Evolutionary conservation across 1,284 basidiomycete genomes (phyloP).

Genomic region (Austropuccinia psidii): DNA sequence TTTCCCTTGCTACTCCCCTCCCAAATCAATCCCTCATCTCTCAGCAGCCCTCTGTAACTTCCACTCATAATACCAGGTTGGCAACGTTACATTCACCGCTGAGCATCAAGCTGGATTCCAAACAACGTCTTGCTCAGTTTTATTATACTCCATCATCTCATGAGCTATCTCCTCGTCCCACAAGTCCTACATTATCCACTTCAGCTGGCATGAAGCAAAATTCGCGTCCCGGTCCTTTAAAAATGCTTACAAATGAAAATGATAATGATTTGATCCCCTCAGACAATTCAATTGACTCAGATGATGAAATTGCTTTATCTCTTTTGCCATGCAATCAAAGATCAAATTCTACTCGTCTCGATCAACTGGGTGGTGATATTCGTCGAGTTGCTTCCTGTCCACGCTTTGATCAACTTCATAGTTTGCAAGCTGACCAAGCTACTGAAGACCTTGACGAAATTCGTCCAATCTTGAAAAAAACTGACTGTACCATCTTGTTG

Average conservation of each 20-base stretch:
- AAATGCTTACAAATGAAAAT: background rate
- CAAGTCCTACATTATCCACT: slow-evolving; percentile 11
- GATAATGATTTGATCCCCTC: background rate
- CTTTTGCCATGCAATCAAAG: background rate
- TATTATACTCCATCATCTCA: slow-evolving; percentile 14
- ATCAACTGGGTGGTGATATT: too few relatives aligned
- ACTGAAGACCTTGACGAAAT: background rate
- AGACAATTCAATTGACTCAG: slow-evolving; percentile 14
- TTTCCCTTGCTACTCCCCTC: slow-evolving; percentile 28
- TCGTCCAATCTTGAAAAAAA: slow-evolving; percentile 32
- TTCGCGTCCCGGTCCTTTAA: background rate
- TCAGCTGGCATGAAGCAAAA: slow-evolving; percentile 4
- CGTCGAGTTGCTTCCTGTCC: slow-evolving; percentile 1
- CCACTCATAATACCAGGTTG: background rate
- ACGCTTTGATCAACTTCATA: background rate
- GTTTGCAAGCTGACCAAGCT: background rate
- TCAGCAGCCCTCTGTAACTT: background rate
- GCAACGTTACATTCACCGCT: background rate
- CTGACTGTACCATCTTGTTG: background rate
- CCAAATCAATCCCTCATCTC: background rate
- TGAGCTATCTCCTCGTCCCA: background rate
- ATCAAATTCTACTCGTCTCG: background rate
- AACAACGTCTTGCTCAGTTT: slow-evolving; percentile 7
- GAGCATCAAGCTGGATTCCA: background rate
- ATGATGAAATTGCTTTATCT: slow-evolving; percentile 18